Base-by-base conservation (phyloP, 371 early-diverging fungal genomes). In the Neoconidiobolus thromboides region DNA sequence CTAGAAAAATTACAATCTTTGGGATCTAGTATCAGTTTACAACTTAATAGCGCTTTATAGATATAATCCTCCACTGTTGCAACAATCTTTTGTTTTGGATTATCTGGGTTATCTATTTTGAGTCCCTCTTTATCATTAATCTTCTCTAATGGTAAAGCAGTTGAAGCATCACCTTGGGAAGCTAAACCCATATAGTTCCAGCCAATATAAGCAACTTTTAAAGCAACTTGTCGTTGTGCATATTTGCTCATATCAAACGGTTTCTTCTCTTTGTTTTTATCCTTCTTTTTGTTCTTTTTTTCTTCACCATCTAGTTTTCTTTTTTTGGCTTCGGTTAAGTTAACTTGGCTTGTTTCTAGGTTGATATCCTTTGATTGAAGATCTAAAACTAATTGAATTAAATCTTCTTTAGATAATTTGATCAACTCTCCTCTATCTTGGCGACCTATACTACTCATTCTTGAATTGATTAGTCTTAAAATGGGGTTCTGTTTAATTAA, bases 131-230 rank as follows among this genome's bases (percentile, higher is more conserved):
- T 6, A 60, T 48, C 37, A 56, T 36, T 37, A 44, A 62, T 55
- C 61, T 64, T 2, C 63, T 62, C 26, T 40, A 64, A 1, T 62
- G 61, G 39, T 52, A 63, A 43, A 66, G 61, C 49, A 63, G 54
- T 49, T 58, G 71, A 60, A n/a, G 52, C 58, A 12, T 62, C 50
- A 2, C 71, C 75, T 59, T 86, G 86, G 3, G 80, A 69, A 3
- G 93, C 89, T 64, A 95, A 82, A 6, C 96, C 96, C 63, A 78
- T 76, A 72, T 95, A 96, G 39, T 82, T 74, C 86, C 87, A 88
- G 0, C 95, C 96, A 60, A 94, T 73, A 71, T 96, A 96, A 40
- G 89, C 83, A 42, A 96, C 75, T 67, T 82, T 85, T 50, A 96
- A 73, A 7, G 93, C 94, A 39, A 96, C 76, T 57, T 78, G 81